Base-by-base conservation (phyloP, 1,139 yeast species). In the Hyphopichia burtonii region DNA sequence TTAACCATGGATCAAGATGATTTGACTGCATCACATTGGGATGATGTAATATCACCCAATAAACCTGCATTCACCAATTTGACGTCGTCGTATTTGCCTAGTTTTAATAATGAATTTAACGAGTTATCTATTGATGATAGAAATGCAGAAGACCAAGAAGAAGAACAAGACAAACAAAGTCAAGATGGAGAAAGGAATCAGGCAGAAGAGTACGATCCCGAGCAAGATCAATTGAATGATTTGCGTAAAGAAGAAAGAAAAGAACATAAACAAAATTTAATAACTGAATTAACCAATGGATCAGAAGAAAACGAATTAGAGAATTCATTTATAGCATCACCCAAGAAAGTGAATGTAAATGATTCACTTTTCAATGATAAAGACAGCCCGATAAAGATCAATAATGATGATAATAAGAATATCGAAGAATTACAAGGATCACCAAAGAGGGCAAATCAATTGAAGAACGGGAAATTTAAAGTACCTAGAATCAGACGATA, bases 401-500 rank as follows among this genome's bases (percentile, higher is more conserved):
- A 11, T n/a, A n/a, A n/a, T 22, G 31, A 23, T 20, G 16, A 15
- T 7, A 20, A n/a, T 42, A 18, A 51, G 50, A 7, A 22, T n/a
- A 4, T 8, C 14, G 39, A 39, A 2, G 37, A 39, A 6, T 48
- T 16, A 50, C 51, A 43, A 42, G 42, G 53, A 1, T 67, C 75
- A 1, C 74, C 76, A 52, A 64, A 42, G 55, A 59, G 47, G 53
- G 60, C 48, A 49, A 56, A 28, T 41, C 55, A 34, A 54, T 59
- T 41, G 38, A 61, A 59, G 42, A 60, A 38, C 35, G 44, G 42
- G 19, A 51, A 54, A 36, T 43, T 73, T 51, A 72, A 71, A 46
- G 74, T 76, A 3, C 68, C 80, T 22, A 65, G 86, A 45, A 68
- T 70, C 2, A 58, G 78, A 38, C 71, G 66, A 48, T 66, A 55